Evolutionary conservation across 148 eudicot genomes (phyloP).

Genomic region (Heliamphora exappendiculata): DNA sequence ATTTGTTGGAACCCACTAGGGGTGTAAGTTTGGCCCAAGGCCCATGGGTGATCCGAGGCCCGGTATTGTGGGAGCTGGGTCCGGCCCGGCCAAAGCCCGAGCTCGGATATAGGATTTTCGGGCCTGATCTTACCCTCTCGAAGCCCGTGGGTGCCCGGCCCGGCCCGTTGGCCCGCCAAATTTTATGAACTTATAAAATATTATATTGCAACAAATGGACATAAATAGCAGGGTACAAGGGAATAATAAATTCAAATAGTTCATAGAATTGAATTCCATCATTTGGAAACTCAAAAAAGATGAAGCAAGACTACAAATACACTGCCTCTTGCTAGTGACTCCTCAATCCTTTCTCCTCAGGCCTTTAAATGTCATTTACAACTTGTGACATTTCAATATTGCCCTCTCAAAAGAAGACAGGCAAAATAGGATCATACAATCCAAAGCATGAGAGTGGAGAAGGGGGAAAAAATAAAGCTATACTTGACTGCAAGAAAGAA

Average conservation of each 20-base stretch:
- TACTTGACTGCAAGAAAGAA: constrained; percentile 18
- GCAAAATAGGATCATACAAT: constrained; percentile 15
- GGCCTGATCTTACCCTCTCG: too few species aligned
- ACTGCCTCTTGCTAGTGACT: constrained; percentile 14
- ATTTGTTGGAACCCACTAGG: too few species aligned
- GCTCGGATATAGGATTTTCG: too few species aligned
- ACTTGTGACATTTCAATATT: constrained; percentile 19
- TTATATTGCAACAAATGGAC: too few species aligned
- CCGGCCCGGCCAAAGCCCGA: too few species aligned
- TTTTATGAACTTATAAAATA: too few species aligned
- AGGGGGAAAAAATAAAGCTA: background rate
- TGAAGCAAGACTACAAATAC: constrained; percentile 14
- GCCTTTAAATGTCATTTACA: constrained; percentile 22
- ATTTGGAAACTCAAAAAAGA: constrained; percentile 1
- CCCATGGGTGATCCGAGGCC: too few species aligned
- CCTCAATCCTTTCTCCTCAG: background rate
- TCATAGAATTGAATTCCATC: background rate
- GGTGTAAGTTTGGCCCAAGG: too few species aligned
- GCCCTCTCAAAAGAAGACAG: constrained; percentile 16
- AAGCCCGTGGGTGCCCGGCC: too few species aligned
- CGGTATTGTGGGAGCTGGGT: too few species aligned
- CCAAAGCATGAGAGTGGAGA: background rate
- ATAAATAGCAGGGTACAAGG: background rate
- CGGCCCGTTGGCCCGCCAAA: too few species aligned
- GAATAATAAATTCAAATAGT: background rate